Conservation (phyloP, 805 yeast genomes). For the Cyberlindnera veronae region DNA sequence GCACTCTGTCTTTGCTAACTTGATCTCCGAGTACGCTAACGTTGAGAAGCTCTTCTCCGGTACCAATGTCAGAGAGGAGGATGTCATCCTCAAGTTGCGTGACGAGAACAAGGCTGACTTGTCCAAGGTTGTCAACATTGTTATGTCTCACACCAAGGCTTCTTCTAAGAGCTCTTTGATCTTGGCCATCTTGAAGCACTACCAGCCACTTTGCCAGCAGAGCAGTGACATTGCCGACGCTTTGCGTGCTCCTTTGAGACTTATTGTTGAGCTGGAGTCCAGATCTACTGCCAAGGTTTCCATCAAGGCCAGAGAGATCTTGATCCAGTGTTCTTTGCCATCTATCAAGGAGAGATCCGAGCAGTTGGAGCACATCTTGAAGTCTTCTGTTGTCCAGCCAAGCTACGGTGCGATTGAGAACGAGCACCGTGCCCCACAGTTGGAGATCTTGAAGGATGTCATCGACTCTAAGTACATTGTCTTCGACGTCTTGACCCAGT, state of each 20-base stretch:
- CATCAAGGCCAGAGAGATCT: slow-evolving; percentile 90
- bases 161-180: slow-evolving; percentile 90
- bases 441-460: slow-evolving; percentile 79
- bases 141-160: slow-evolving; percentile 88
- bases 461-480: slow-evolving; percentile 96
- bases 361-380: slow-evolving; percentile 93
- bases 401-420: slow-evolving; percentile 81
- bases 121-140: slow-evolving; percentile 64
- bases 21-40: slow-evolving; percentile 68
- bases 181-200: slow-evolving; percentile 77
- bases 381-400: slow-evolving; percentile 85
- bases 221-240: slow-evolving; percentile 64
- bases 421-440: slow-evolving; percentile 77
- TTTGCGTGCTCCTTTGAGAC: slow-evolving; percentile 69
- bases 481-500: slow-evolving; percentile 92
- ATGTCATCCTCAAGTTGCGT: slow-evolving; percentile 80
- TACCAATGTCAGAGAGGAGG: slow-evolving; percentile 77
- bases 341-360: slow-evolving; percentile 94
- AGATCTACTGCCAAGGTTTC: slow-evolving; percentile 92
- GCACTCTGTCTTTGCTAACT: slow-evolving; percentile 63
- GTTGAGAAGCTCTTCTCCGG: slow-evolving; percentile 81
- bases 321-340: slow-evolving; percentile 95
- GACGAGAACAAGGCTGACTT: slow-evolving; percentile 81
- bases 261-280: slow-evolving; percentile 83
- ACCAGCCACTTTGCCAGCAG: slow-evolving; percentile 74